Base-by-base conservation (phyloP, 257 asterid species). In the Misopates orontium region DNA sequence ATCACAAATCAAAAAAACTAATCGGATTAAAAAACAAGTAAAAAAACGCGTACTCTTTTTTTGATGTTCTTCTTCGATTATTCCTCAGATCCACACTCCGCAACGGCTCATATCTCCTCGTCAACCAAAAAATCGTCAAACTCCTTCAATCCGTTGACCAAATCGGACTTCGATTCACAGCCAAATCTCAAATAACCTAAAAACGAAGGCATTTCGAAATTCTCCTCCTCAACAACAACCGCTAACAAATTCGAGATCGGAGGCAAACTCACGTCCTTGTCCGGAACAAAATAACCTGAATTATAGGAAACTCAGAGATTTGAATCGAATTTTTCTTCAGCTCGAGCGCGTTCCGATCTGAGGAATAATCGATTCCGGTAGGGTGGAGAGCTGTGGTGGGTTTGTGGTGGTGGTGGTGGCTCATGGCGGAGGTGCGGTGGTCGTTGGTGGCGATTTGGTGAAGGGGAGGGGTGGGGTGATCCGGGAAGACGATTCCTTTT, bases 291-390 rank as follows among this genome's bases (percentile, higher is more conserved):
- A 53, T 71, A 32, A 10, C 92, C 95, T 47, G 97, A 87, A 15
- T 36, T 5, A 88, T 88, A 31, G 99, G 99, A 25, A 94, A 94
- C 48, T 49, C 63, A 1, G 96, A 84, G 23, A 90, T 73, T 60
- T 90, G 96, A 40, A 94, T 72, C 24, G 96, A 73, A 49, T 94
- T 90, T 67, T 94, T 94, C 89, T 94, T 94, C 60, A 94, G 81
- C 71, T 94, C 99, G 20, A 94, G 84, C 16, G 78, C 64, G 66
- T 90, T 93, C 56, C 97, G 62, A 71, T 87, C 95, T 25, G 95
- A 74, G 0, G 96, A 86, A 66, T 67, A 86, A 56, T 83, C 95
- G 5, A 94, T 79, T 10, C 97, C 99, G 20, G 77, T 32, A 4
- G 89, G 83, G n/a, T n/a, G n/a, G n/a, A n/a, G n/a, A n/a, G n/a